Percentiles rank a stretch among this genome's conserved stretches.
These are phyloP conservation scores for Fomitopsis pulvina DNA, from an alignment of 768 basidiomycete species.

Conservation along the genomic window DNA sequence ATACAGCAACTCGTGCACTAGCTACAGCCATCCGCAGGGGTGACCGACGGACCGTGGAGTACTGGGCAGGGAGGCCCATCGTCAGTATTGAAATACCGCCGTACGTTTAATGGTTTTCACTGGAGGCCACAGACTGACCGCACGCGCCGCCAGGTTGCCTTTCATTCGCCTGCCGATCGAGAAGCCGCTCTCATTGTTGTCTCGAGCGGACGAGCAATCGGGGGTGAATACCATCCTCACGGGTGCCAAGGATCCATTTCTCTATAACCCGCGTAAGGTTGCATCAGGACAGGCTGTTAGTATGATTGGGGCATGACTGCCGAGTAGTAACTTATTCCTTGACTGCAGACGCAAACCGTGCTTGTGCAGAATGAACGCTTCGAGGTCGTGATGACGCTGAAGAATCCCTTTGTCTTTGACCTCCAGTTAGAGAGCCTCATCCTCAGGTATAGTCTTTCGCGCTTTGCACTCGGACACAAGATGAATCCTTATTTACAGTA, in stretches of 20 bases:
- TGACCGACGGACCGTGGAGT: conserved; percentile 61
- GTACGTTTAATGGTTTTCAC: conserved; percentile 38
- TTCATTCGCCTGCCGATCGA: conserved; percentile 66
- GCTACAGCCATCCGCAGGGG: conserved; percentile 74
- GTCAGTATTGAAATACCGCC: conserved; percentile 71
- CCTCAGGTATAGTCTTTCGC: conserved; percentile 53
- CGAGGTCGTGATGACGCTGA: conserved; percentile 79
- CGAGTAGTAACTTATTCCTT: not conserved
- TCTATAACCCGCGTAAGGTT: conserved; percentile 83
- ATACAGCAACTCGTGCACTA: conserved; percentile 67
- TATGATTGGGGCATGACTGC: not conserved
- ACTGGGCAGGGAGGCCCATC: conserved; percentile 82
- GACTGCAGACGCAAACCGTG: conserved; percentile 33
- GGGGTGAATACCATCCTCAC: conserved; percentile 39
- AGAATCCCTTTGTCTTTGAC: conserved; percentile 90
- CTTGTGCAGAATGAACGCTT: conserved; percentile 79
- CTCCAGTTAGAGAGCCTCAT: conserved; percentile 79
- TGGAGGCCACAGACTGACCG: not conserved
- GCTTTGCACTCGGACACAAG: conserved; percentile 2
- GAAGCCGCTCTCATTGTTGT: conserved; percentile 55
- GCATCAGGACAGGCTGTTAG: conserved; percentile 47
- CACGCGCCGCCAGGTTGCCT: conserved; percentile 45
- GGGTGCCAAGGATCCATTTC: conserved; percentile 70
- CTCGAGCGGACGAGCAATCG: conserved; percentile 31
- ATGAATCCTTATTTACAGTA: conserved; percentile 37